A percentile compares a stretch with the other conserved stretches of the same genome.
Evolutionary conservation across 345 rosid species (phyloP).

Genomic region (Ceriops tagal): DNA sequence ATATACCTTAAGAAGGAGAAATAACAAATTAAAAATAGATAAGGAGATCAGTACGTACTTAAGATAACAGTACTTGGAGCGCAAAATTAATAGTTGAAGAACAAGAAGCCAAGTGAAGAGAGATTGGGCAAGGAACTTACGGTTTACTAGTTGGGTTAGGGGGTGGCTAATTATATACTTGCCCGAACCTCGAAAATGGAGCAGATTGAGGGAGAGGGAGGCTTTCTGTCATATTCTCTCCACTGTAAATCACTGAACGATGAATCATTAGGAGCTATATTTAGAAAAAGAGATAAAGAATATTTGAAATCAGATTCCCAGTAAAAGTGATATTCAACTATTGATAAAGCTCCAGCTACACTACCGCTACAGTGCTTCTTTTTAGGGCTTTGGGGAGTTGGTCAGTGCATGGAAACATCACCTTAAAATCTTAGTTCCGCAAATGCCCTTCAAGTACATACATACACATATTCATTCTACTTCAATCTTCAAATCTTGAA

Average conservation of each 20-base stretch:
- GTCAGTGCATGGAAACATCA: constrained; percentile 6
- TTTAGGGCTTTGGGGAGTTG: constrained; percentile 25
- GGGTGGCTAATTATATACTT: constrained; percentile 31
- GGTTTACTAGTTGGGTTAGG: constrained; percentile 18
- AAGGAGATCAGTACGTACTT: background rate
- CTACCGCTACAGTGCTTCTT: constrained; percentile 5
- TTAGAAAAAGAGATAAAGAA: constrained; percentile 23
- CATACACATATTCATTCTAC: too few relatives aligned
- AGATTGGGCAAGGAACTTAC: constrained; percentile 19
- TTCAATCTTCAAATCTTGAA: too few relatives aligned
- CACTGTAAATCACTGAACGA: constrained; percentile 35
- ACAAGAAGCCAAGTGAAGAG: background rate
- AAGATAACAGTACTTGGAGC: background rate
- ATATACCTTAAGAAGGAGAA: too few relatives aligned
- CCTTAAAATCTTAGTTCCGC: background rate
- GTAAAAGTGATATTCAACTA: constrained; percentile 8
- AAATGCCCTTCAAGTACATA: background rate
- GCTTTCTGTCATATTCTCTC: constrained; percentile 33
- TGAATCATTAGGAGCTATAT: constrained; percentile 29
- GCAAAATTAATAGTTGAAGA: constrained; percentile 7
- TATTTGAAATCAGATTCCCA: constrained; percentile 32
- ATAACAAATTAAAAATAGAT: background rate
- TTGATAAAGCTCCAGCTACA: constrained; percentile 19
- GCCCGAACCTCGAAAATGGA: constrained; percentile 29
- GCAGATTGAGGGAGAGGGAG: constrained; percentile 21